Evolutionary conservation across 1,284 basidiomycete species (phyloP), one percentile per base, ranked within the genome.

Genomic region (Meripilus lineatus): DNA sequence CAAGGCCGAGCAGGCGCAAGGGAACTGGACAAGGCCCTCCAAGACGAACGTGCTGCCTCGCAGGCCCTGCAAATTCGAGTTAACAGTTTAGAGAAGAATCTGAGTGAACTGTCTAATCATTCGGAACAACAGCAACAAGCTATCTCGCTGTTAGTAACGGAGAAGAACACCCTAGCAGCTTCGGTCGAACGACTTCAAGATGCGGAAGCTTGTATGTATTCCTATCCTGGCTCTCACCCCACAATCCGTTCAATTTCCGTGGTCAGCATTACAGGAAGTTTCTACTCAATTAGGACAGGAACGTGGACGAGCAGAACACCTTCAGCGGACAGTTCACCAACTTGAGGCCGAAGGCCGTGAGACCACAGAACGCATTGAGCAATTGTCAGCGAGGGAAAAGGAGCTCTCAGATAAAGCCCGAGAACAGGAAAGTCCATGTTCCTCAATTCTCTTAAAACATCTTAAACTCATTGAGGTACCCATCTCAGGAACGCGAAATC

Each of bases 401-500:
- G 74, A 75, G 38, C 54, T 83, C 17, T 58, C 66, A 10, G 82
- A 85, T 38, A 75, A 70, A 52, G 69, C 65, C 44, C 71, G 81
- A 47, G 85, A 87, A 32, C 75, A 80, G 70, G 85, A 83, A 40
- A 44, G 66, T 36, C 32, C 32, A 35, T 10, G 28, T 8, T 30
- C 10, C 28, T 30, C 10, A 30, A 10, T 30, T 30, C 28, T n/a
- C 28, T n/a, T 30, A 10, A 30, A 10, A 30, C 28, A 13, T 23
- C 17, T 38, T n/a, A 51, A 35, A 18, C 32, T 40, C 30, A 49
- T 37, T 30, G n/a, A n/a, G n/a, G n/a, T n/a, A 28, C 21, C 20
- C 15, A 24, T 26, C 39, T 11, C 44, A 67, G 87, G 87, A 89
- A 59, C 78, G 83, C 18, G 79, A 89, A 55, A 64, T 88, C 11